phyloP scores from a whole-genome alignment of 495 filamentous ascomycete species.

The Neurospora intermedia region DNA sequence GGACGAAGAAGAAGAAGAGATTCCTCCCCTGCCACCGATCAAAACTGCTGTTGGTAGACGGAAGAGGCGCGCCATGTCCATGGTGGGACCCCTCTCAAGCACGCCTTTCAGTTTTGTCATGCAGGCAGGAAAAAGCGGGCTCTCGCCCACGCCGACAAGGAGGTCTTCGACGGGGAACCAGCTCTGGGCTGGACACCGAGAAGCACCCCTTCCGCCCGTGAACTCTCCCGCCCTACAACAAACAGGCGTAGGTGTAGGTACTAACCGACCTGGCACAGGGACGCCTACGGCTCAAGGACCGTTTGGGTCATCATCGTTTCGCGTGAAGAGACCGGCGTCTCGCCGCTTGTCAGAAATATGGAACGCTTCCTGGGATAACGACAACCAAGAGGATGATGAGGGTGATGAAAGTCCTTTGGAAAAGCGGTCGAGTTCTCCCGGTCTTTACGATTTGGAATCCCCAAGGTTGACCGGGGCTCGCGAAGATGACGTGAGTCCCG shows the following conservation, averaged over 20 bases:
- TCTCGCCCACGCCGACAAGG: neutral
- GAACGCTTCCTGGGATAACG: neutral
- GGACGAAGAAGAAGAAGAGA: neutral
- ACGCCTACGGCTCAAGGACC: neutral
- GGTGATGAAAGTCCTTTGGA: neutral
- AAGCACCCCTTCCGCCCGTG: neutral
- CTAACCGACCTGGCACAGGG: neutral
- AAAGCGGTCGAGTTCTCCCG: neutral
- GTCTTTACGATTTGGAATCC: neutral
- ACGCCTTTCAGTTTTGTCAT: neutral
- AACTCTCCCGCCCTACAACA: neutral
- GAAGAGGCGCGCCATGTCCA: neutral
- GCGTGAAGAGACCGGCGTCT: neutral
- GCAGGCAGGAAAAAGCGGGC: neutral
- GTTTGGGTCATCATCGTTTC: neutral
- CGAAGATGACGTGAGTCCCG: neutral
- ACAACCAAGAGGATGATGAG: neutral
- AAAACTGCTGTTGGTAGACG: neutral
- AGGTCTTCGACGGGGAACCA: neutral
- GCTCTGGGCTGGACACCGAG: neutral
- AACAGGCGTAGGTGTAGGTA: neutral
- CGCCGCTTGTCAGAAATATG: neutral
- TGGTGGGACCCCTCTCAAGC: neutral
- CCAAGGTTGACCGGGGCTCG: neutral
- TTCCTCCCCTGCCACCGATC: neutral